Conservation (phyloP, 345 rosid species). For the Camelina sativa region DNA sequence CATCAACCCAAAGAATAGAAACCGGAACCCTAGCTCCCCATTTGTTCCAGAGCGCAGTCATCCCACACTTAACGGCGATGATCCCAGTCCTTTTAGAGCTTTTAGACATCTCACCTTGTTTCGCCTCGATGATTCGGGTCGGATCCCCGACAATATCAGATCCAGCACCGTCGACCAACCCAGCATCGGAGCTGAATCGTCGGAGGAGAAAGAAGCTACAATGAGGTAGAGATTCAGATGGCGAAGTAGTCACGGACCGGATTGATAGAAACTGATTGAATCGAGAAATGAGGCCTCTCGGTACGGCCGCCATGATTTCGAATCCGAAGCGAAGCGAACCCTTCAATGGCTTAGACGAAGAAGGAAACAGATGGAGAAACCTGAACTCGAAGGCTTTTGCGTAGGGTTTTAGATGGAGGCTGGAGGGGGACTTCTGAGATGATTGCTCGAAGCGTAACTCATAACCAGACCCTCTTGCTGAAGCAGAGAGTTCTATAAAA, state of each 20-base stretch:
- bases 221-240: constrained; percentile 23
- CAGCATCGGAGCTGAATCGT: constrained; percentile 51
- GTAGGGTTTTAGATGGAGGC: constrained; percentile 44
- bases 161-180: constrained; percentile 48
- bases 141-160: constrained; percentile 35
- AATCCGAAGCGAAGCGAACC: constrained; percentile 29
- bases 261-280: constrained; percentile 50
- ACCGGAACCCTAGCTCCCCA: constrained; percentile 93
- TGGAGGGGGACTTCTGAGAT: no score
- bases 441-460: neutral
- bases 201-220: constrained; percentile 42
- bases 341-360: constrained; percentile 39
- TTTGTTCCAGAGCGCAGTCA: constrained; percentile 93
- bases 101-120: constrained; percentile 62
- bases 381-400: constrained; percentile 41
- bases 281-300: constrained; percentile 74
- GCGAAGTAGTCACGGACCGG: constrained; percentile 18
- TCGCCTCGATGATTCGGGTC: constrained; percentile 62
- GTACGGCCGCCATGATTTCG: constrained; percentile 59
- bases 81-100: constrained; percentile 78
- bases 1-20: constrained; percentile 83
- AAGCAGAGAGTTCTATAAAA: neutral
- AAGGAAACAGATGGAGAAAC: constrained; percentile 23
- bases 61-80: constrained; percentile 89
- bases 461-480: neutral